Evolutionary conservation across 257 asterid genomes (phyloP), one percentile per base, ranked within the genome.

Genomic region (Handroanthus guayacan): DNA sequence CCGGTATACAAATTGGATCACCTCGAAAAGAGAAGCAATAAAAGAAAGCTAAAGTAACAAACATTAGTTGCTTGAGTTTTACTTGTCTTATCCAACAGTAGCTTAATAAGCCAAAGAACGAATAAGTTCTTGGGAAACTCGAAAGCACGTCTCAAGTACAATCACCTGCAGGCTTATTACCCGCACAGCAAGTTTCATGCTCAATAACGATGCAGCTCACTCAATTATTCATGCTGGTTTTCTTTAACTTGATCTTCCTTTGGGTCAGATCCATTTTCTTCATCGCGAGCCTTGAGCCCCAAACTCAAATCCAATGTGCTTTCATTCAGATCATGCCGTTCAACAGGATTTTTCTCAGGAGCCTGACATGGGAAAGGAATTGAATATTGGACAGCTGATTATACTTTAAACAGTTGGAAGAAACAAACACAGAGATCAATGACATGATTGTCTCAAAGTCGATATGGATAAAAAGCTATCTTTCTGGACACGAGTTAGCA

Each of bases 301-400:
- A 91, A 76, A 75, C 96, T 90, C 87, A 91, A 82, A 80, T 90
- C 97, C 83, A 91, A 71, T 3, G 97, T 86, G 86, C 92, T 87
- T 76, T 82, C 94, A 9, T 94, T 94, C 75, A 94, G 86, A 87
- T 94, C 97, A 20, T 92, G 97, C 31, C 93, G 81, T 71, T 82
- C 86, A 45, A 71, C 73, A 14, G 77, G 83, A 67, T 65, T 83
- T 43, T 66, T 80, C 65, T 74, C 83, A 0, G 66, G 58, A 55
- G 78, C 89, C 97, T 89, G 86, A 36, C 4, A 72, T 55, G 79
- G 31, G 62, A 69, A 38, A 47, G 48, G 12, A 74, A 73, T 74
- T 60, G 56, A 81, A 41, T 17, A 7, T 44, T 57, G 68, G 50
- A 38, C 34, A 67, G 51, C 31, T 47, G 62, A 52, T 44, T 60